Conservation (phyloP, 129 eudicot genomes). For the Pulicaria dysenterica region DNA sequence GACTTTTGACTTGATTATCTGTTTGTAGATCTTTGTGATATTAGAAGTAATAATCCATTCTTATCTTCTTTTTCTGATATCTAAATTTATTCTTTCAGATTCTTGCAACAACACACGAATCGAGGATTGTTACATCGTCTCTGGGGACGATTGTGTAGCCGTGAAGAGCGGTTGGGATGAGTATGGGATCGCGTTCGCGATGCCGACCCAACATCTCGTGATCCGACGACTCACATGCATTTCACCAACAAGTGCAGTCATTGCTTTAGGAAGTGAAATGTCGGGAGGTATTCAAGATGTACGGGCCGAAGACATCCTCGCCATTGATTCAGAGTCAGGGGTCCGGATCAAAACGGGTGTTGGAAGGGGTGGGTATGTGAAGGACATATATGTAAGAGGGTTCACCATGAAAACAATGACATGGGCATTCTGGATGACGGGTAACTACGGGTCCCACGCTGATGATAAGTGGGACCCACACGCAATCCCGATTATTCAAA, state of each 20-base stretch:
- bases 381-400: constrained; percentile 61
- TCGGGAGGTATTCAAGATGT: constrained; percentile 90
- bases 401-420: constrained; percentile 75
- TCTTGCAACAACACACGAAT: constrained; percentile 86
- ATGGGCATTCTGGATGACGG: constrained; percentile 93
- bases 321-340: constrained; percentile 73
- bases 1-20: too few species aligned
- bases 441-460: constrained; percentile 78
- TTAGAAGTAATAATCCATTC: too few species aligned
- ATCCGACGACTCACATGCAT: constrained; percentile 86
- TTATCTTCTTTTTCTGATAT: not conserved
- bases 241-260: constrained; percentile 84
- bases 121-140: constrained; percentile 96
- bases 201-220: constrained; percentile 77
- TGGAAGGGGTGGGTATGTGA: constrained; percentile 80
- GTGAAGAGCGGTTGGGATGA: constrained; percentile 99
- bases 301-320: constrained; percentile 69
- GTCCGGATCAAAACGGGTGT: constrained; percentile 74
- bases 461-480: constrained; percentile 66
- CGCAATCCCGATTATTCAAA: constrained; percentile 65
- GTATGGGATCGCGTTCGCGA: constrained; percentile 69
- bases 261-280: constrained; percentile 94
- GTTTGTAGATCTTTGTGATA: too few species aligned
- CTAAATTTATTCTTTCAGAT: constrained; percentile 44
- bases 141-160: constrained; percentile 92